Conservation (phyloP, 129 eudicot species). For the Saussurea involucrata region DNA sequence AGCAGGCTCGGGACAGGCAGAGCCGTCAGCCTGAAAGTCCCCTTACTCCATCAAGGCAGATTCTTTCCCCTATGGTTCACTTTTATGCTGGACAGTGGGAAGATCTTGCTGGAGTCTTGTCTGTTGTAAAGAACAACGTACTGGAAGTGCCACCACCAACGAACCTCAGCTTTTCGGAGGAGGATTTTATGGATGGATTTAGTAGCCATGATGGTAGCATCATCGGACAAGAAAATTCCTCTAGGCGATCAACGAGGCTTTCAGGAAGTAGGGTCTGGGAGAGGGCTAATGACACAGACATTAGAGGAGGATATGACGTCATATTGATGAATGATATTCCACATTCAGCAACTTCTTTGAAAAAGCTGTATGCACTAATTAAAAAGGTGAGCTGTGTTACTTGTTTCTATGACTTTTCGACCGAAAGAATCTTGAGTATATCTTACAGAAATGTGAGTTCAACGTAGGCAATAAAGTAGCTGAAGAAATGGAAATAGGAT, state of each 20-base stretch:
- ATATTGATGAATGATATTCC: constrained; percentile 64
- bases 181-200: constrained; percentile 53
- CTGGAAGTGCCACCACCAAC: constrained; percentile 44
- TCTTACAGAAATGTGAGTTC: not conserved
- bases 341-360: constrained; percentile 50
- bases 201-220: constrained; percentile 74
- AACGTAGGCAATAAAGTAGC: not conserved
- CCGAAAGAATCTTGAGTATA: not conserved
- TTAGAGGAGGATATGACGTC: constrained; percentile 67
- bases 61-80: constrained; percentile 47
- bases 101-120: constrained; percentile 54
- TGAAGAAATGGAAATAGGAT: not conserved
- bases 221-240: constrained; percentile 41
- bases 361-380: constrained; percentile 52
- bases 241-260: constrained; percentile 51
- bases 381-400: constrained; percentile 50
- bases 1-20: constrained; percentile 70
- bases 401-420: not conserved
- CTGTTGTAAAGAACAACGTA: constrained; percentile 39
- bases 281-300: constrained; percentile 55
- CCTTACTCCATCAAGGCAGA: constrained; percentile 65
- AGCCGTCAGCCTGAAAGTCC: constrained; percentile 62
- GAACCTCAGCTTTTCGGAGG: constrained; percentile 66
- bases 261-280: constrained; percentile 81
- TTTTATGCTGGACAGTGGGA: constrained; percentile 86